phyloP scores from a whole-genome alignment of 345 rosid species.

The Triadica sebifera region DNA sequence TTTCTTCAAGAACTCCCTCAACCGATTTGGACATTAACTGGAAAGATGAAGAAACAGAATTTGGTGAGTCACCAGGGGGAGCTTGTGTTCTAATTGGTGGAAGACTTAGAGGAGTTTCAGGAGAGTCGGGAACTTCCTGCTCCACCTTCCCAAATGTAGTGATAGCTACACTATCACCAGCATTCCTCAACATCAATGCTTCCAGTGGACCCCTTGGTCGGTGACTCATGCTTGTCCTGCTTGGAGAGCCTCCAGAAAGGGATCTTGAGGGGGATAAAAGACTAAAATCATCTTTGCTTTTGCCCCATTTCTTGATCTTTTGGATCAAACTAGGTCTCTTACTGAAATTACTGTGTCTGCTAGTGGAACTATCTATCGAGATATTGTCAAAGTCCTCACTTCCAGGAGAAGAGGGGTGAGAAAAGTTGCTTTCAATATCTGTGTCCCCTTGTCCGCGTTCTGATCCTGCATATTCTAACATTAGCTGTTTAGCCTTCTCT shows the following conservation, averaged over 20 bases:
- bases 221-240: conserved; percentile 62
- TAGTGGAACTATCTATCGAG: conserved; percentile 74
- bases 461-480: conserved; percentile 90
- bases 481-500: conserved; percentile 74
- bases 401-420: conserved; percentile 92
- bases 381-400: conserved; percentile 87
- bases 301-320: conserved; percentile 90
- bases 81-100: conserved; percentile 54
- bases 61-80: conserved; percentile 51
- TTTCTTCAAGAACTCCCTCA: conserved; percentile 69
- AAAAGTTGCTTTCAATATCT: conserved; percentile 77
- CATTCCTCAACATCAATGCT: conserved; percentile 81
- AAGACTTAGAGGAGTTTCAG: conserved; percentile 48
- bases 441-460: conserved; percentile 97
- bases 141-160: conserved; percentile 76
- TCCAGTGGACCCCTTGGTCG: conserved; percentile 82
- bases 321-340: conserved; percentile 73
- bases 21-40: conserved; percentile 89
- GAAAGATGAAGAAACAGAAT: conserved; percentile 71
- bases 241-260: conserved; percentile 66
- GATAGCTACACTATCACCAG: conserved; percentile 73
- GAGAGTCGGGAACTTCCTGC: conserved; percentile 57
- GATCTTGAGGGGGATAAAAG: conserved; percentile 77
- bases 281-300: conserved; percentile 77
- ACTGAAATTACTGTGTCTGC: conserved; percentile 71